These are phyloP conservation scores for Tetrapisispora taiwanensis DNA, from an alignment of 805 yeast species.

Conservation along the genomic window DNA sequence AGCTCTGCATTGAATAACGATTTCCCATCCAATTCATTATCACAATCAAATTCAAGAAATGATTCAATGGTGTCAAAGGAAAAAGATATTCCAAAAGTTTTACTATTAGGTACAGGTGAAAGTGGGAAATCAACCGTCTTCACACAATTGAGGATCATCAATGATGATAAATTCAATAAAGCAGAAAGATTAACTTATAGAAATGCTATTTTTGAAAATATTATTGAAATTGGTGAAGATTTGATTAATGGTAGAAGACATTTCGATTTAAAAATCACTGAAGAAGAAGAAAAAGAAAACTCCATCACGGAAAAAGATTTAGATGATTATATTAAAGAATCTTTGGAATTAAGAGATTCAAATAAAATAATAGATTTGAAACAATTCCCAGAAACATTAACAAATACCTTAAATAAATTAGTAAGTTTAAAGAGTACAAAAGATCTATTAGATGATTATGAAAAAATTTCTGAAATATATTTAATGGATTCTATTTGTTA, in stretches of 20 bases:
- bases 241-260: constrained; percentile 56
- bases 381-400: constrained; percentile 36
- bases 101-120: constrained; percentile 74
- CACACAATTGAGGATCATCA: constrained; percentile 31
- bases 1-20: not conserved
- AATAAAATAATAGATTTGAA: constrained; percentile 1
- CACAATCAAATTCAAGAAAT: not conserved
- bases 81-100: constrained; percentile 38
- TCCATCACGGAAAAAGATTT: constrained; percentile 6
- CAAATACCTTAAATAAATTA: constrained; percentile 25
- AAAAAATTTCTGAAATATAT: constrained; percentile 63
- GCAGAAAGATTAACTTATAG: constrained; percentile 61
- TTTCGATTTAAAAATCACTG: constrained; percentile 18
- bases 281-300: not conserved
- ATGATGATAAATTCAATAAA: constrained; percentile 27
- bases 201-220: constrained; percentile 69
- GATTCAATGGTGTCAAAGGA: not conserved
- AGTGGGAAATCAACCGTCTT: constrained; percentile 32
- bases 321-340: constrained; percentile 7
- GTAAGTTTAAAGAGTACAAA: constrained; percentile 52
- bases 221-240: constrained; percentile 66
- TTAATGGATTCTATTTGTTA: constrained; percentile 77
- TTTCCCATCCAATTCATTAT: not conserved
- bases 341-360: constrained; percentile 2
- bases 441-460: constrained; percentile 36